Evolutionary conservation across 768 basidiomycete genomes (phyloP), one percentile per base, ranked within the genome.

Genomic region (Auriculariales sp.): DNA sequence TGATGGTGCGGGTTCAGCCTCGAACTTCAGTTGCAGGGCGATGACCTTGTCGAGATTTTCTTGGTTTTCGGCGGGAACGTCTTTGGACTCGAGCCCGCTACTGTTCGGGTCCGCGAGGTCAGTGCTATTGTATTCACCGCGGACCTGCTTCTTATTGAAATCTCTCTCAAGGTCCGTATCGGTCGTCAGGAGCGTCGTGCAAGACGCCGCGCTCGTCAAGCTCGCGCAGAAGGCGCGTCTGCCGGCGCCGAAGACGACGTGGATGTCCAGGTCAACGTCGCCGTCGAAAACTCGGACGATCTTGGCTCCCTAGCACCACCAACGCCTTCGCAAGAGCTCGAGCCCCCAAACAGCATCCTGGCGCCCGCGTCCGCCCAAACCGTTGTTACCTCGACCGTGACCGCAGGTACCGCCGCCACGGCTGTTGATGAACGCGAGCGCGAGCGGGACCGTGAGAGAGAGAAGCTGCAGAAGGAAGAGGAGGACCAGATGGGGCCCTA

Each of bases 51-150:
- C 3, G 90, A 93, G 62, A 81, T 93, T 6, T 93, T 91, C 62
- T 72, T 93, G 27, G 84, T 93, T 3, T 93, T 93, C 60, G 77
- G 81, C 2, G 88, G 92, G 61, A 92, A 90, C 54, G 85, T 93
- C 27, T 93, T 93, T 59, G 90, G 91, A 10, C 66, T 93, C 31
- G 90, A 93, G 61, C 90, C 90, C 9, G 89, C 89, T 2, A 94
- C 91, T 0, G 90, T 94, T 17, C 77, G 90, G 25, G 90, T 94
- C n/a, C 79, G 90, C 3, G 91, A 94, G 63, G 90, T 94, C 22
- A 7, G 39, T 19, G n/a, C 36, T 7, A 11, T 39, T 3, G 12
- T 19, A 39, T 39, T 17, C 12, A 7, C n/a, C 15, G 14, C n/a
- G 5, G 27, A 25, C 22, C 27, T 22, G 22, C n/a, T n/a, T n/a